Evolutionary conservation across 2,329 filamentous ascomycete genomes (phyloP), one percentile per base, ranked within the genome.

Genomic region (Dendrostoma leiphaemia): DNA sequence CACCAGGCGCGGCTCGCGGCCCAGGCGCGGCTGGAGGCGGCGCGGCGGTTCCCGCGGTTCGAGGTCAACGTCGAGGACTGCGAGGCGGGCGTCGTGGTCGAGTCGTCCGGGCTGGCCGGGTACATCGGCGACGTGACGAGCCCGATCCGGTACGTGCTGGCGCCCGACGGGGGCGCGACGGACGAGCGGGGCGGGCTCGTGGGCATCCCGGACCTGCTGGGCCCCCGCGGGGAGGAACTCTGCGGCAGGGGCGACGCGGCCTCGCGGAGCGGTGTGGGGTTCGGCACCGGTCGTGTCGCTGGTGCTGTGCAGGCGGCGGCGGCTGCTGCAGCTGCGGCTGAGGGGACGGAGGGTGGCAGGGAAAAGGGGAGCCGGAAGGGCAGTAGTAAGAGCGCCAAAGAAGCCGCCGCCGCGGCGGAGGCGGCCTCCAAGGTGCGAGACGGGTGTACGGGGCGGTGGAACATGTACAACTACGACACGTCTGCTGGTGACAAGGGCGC

Each of bases 71-170:
- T 91, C 2, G 65, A 74, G 2, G 75, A 79, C n/a, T n/a, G n/a
- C 56, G 79, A 83, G 56, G 67, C 77, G 13, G 82, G 82, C 1
- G 67, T 69, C 1, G 61, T 83, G 1, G 66, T 75, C 1, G 78
- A 85, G 28, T 74, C 76, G 2, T 81, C 80, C 48, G 76, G 75
- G 4, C 69, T 90, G 17, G 83, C 77, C 1, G 81, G 79, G 0
- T 90, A 82, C 64, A 67, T 90, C 6, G 88, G 88, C 15, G 74
- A 76, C 1, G 64, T 84, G 3, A 77, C 74, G 28, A 86, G 83
- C 44, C 69, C 66, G 28, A 84, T 91, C 49, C 64, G 69, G 17
- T 91, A 91, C 63, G 71, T 75, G 37, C 70, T 91, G 10, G 66
- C 72, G 15, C 77, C 87, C 0, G 85, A 89, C 50, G 61, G 66